A percentile compares a stretch with the other conserved stretches of the same genome.
Conservation (phyloP, 2,329 filamentous ascomycete genomes). For the Microsporum canis region DNA sequence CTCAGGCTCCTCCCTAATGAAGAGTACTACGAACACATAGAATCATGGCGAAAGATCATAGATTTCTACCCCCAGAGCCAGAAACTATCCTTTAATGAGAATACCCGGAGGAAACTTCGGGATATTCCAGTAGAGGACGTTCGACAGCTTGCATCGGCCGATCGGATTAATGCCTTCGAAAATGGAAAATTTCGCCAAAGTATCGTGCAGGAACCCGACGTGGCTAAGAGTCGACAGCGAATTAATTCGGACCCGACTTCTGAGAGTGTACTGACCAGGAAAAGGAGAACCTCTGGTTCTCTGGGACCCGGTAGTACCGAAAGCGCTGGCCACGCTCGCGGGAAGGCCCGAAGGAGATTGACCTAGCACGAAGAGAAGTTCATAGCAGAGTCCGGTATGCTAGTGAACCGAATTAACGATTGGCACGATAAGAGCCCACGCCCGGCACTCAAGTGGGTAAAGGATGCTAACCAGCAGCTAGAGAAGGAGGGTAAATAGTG, state of each 20-base stretch:
- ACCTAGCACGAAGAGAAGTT: neutral
- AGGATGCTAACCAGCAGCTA: neutral
- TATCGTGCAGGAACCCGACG: neutral
- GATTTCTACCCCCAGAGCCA: conserved; percentile 5
- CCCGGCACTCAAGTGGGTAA: neutral
- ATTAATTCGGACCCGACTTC: conserved; percentile 4
- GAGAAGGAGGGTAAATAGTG: neutral
- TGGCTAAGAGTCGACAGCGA: conserved; percentile 3
- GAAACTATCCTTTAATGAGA: neutral
- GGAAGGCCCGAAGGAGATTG: conserved; percentile 2
- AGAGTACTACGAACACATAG: neutral
- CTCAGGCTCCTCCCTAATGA: neutral
- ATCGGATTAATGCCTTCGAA: neutral
- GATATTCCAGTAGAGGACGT: neutral
- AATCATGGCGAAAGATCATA: conserved; percentile 6
- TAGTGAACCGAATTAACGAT: neutral
- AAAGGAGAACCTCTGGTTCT: conserved; percentile 5
- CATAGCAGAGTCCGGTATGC: neutral
- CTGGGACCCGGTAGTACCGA: neutral
- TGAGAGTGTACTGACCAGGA: neutral
- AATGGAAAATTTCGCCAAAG: conserved; percentile 2
- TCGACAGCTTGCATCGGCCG: neutral
- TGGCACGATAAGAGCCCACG: conserved; percentile 2
- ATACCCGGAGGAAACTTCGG: neutral
- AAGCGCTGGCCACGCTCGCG: conserved; percentile 2